A percentile compares a stretch with the other conserved stretches of the same genome.
These are phyloP conservation scores for Solanum dulcamara DNA, from an alignment of 257 asterid species.

Conservation along the genomic window DNA sequence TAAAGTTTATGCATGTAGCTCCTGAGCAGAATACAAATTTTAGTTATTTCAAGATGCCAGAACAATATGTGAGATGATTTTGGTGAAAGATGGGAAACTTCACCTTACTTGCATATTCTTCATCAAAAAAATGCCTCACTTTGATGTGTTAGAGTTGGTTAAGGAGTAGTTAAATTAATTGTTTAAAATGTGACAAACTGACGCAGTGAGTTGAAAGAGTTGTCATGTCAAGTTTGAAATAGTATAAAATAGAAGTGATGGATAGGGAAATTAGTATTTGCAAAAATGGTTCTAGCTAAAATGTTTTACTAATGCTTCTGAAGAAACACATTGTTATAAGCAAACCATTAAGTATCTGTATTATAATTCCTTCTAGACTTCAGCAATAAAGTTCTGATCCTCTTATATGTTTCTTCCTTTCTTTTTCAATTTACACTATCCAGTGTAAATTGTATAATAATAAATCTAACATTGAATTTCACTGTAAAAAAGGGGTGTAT, in stretches of 20 bases:
- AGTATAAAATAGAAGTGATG: background rate
- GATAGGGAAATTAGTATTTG: background rate
- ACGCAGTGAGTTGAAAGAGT: background rate
- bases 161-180: background rate
- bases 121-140: background rate
- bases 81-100: background rate
- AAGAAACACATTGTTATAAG: background rate
- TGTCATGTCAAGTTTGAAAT: background rate
- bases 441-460: background rate
- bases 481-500: background rate
- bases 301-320: background rate
- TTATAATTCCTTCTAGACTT: background rate
- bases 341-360: background rate
- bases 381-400: background rate
- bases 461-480: background rate
- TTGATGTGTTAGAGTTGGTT: background rate
- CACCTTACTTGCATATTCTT: background rate
- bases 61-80: background rate
- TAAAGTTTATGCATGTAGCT: background rate
- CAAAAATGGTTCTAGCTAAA: background rate
- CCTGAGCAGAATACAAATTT: background rate
- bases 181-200: background rate
- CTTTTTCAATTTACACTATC: background rate
- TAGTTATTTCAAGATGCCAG: background rate
- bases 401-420: background rate